A percentile compares a stretch with the other conserved stretches of the same genome.
Conservation (phyloP, 495 filamentous ascomycete species). For the Daldinia decipiens region DNA sequence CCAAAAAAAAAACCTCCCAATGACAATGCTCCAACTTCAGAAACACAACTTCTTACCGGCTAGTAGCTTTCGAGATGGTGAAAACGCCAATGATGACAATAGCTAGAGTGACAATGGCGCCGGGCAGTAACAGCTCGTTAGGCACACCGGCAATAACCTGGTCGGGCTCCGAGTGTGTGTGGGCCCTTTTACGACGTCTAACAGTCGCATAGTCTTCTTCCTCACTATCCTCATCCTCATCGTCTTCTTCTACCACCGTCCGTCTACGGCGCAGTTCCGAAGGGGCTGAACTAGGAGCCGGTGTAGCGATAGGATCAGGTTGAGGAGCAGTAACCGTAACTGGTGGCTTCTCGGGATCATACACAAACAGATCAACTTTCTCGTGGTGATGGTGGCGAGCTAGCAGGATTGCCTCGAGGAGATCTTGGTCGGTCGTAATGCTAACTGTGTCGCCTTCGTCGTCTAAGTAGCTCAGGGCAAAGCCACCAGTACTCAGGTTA, state of each 20-base stretch:
- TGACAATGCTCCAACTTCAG: constrained; percentile 16
- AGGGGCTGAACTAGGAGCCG: constrained; percentile 59
- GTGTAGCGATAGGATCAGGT: constrained; percentile 64
- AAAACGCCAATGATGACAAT: constrained; percentile 95
- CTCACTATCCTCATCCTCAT: constrained; percentile 68
- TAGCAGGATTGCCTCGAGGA: constrained; percentile 87
- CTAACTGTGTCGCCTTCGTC: constrained; percentile 98
- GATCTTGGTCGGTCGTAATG: constrained; percentile 94
- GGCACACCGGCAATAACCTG: constrained; percentile 91
- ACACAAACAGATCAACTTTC: constrained; percentile 97
- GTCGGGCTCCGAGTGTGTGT: constrained; percentile 59
- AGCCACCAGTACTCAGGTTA: constrained; percentile 80
- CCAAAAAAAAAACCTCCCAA: constrained; percentile 10
- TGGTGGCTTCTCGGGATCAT: constrained; percentile 88
- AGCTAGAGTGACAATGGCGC: constrained; percentile 92
- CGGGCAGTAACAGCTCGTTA: constrained; percentile 92
- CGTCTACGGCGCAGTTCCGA: constrained; percentile 67
- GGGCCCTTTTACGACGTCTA: constrained; percentile 53
- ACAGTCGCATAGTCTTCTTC: constrained; percentile 65
- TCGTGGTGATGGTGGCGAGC: constrained; percentile 79
- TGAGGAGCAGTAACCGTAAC: constrained; percentile 74
- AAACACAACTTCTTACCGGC: constrained; percentile 60
- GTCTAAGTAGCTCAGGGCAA: constrained; percentile 94
- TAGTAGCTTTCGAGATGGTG: constrained; percentile 80
- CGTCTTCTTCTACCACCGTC: constrained; percentile 56